Evolutionary conservation across 805 yeast genomes (phyloP).

Genomic region (Pichia manshurica): DNA sequence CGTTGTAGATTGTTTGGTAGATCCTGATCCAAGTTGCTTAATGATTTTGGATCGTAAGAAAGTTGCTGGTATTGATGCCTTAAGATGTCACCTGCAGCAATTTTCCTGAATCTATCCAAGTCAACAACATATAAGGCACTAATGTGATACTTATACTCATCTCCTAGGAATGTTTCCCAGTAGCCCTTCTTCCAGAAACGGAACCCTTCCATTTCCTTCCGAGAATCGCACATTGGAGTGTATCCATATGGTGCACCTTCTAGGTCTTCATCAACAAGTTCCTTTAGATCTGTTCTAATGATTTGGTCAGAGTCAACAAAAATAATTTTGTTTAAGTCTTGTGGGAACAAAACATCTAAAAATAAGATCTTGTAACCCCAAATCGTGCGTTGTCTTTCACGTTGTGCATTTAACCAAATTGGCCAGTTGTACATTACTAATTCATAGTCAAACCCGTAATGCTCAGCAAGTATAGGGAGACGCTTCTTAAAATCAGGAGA

Average conservation of each 20-base stretch:
- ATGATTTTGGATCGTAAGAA: constrained; percentile 71
- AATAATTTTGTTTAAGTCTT: constrained; percentile 62
- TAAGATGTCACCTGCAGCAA: constrained; percentile 71
- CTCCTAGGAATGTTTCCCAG: constrained; percentile 63
- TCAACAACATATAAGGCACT: constrained; percentile 84
- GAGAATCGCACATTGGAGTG: constrained; percentile 81
- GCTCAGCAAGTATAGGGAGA: constrained; percentile 52
- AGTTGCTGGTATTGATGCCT: constrained; percentile 81
- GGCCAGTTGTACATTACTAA: constrained; percentile 92
- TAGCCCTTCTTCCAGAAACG: constrained; percentile 93
- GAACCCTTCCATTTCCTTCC: constrained; percentile 75
- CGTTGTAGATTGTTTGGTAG: constrained; percentile 83
- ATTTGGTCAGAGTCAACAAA: constrained; percentile 87
- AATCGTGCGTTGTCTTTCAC: constrained; percentile 69
- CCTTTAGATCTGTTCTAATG: constrained; percentile 67
- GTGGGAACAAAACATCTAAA: constrained; percentile 83
- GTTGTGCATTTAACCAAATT: constrained; percentile 72
- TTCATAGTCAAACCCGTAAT: constrained; percentile 64
- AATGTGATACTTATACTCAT: constrained; percentile 64
- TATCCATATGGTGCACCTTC: constrained; percentile 82
- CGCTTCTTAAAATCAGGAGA: constrained; percentile 61
- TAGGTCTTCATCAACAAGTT: constrained; percentile 61
- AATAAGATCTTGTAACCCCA: constrained; percentile 89
- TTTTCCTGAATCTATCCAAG: constrained; percentile 54
- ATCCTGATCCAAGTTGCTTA: constrained; percentile 86